Evolutionary conservation across 2,329 filamentous ascomycete genomes (phyloP), one percentile per base, ranked within the genome.

Genomic region (Aureobasidium sp.): DNA sequence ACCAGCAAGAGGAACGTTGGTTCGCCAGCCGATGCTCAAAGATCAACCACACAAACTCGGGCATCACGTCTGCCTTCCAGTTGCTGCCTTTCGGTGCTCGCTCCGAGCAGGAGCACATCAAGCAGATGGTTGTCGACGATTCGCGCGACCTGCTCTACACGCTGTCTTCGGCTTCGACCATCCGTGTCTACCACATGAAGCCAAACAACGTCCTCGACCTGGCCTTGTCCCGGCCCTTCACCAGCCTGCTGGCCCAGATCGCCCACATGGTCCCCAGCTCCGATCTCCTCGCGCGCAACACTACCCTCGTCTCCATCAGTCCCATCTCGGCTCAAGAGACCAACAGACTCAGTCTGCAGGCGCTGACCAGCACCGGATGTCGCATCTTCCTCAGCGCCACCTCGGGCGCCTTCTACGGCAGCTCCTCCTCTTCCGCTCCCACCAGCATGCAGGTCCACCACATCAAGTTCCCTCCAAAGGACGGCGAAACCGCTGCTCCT

Each of bases 391-490:
- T 99, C 58, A 97, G 91, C 69, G 90, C 93, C 5, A 96, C 91
- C 0, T 88, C 87, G 64, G 87, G 90, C 19, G 83, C 84, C 1
- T 86, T 84, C 2, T 88, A 87, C 75, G 73, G 76, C 59, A 74
- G 77, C 60, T 79, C 84, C 31, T 81, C 80, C 15, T 81, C 82
- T 23, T 79, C 82, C 21, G 80, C 83, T 8, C 92, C 94, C 0
- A 92, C 89, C 67, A 96, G 90, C 74, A 96, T 99, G 90, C 92
- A 96, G 73, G 85, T 96, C n/a, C 88, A 95, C 67, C 94, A 95
- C 69, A 90, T 99, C 73, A 95, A 94, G 70, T 95, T 96, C 62
- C 94, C 95, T 1, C 94, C 94, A 0, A 73, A 77, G 40, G 55
- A 58, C n/a, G 15, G 27, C 43, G 38, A 43, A 21, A 68, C 71